A percentile compares a stretch with the other conserved stretches of the same genome.
Evolutionary conservation across 1,139 yeast species (phyloP).

Genomic region (Protomyces arabidopsidicola): DNA sequence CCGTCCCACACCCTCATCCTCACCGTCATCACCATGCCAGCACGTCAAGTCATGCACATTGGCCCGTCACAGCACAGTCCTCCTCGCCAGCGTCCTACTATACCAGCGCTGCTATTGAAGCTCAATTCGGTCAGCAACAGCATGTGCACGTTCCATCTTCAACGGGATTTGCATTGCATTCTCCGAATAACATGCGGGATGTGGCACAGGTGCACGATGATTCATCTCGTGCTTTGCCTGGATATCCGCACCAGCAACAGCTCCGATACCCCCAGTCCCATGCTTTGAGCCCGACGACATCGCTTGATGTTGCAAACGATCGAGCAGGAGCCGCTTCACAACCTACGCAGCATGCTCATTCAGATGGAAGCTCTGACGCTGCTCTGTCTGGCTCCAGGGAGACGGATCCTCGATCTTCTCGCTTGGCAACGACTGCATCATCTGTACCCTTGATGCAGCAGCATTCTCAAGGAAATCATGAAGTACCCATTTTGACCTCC

Average conservation of each 20-base stretch:
- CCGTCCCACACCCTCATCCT: neutral
- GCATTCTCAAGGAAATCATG: neutral
- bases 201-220: too few relatives aligned
- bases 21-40: neutral
- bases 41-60: too few relatives aligned
- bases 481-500: neutral
- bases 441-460: neutral
- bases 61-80: too few relatives aligned
- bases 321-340: neutral
- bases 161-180: too few relatives aligned
- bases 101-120: too few relatives aligned
- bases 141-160: too few relatives aligned
- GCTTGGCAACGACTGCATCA: neutral
- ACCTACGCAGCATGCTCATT: neutral
- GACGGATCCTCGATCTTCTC: neutral
- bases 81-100: too few relatives aligned
- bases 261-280: too few relatives aligned
- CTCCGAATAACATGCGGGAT: too few relatives aligned
- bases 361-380: neutral
- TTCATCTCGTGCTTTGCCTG: too few relatives aligned
- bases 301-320: neutral
- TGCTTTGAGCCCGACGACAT: neutral
- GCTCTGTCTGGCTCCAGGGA: neutral
- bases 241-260: neutral
- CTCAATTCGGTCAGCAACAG: too few relatives aligned